Base-by-base conservation (phyloP, 345 rosid genomes). In the Gossypium raimondii region DNA sequence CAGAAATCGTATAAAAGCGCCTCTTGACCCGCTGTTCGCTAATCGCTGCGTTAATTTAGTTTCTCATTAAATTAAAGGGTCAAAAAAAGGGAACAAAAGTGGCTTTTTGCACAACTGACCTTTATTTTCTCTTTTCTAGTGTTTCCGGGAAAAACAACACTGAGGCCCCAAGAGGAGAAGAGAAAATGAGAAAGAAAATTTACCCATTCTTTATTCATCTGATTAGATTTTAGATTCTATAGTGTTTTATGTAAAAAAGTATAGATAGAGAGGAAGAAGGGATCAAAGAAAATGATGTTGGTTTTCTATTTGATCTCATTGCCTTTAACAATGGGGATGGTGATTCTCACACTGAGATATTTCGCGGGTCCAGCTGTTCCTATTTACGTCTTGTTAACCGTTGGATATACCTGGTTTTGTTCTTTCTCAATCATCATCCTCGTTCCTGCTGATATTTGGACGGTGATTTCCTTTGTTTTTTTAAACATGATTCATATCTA, bases 371-470 rank as follows among this genome's bases (percentile, higher is more conserved):
- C 93, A 0, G 88, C 83, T 27, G 90, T 87, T 9, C 97, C 93
- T 24, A 86, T 84, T 47, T 91, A 91, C 74, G 92, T 89, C 17
- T 65, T 84, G 14, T 79, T 89, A 86, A 86, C 96, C 83, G 93
- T 91, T 56, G 96, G 89, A 14, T 91, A 91, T 85, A 80, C 93
- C 72, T 89, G 97, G 93, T 88, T 89, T 76, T 91, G 93, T 76
- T 88, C 97, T 71, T 86, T 89, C 75, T 85, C 97, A 72, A 81
- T 91, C 79, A 89, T 91, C 83, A 84, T 86, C 77, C 93, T 91
- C 75, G 97, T 91, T 70, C 97, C 97, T 72, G 89, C 97, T 60
- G 97, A 91, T 73, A 89, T 91, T 69, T 89, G 91, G 88, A 78
- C 86, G 88, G 97, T 91, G 74, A 29, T 56, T 55, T 58, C 29